Evolutionary conservation across 208 protist genomes (phyloP).

Genomic region (Trypanosomatidae sp.): DNA sequence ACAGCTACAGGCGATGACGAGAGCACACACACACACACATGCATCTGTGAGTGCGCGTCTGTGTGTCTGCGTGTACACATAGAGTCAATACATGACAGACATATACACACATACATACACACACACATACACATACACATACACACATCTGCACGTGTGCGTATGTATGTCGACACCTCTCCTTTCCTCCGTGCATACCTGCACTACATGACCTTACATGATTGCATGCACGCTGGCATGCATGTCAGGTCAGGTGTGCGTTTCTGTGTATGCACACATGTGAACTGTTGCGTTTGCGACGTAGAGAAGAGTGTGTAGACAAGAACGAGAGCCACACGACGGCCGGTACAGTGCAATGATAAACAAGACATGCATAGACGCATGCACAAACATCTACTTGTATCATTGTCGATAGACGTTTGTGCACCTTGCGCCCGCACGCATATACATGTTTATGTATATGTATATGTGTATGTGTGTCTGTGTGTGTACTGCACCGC

Average conservation of each 20-base stretch:
- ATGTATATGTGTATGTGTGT: not conserved
- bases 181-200: constrained; percentile 1
- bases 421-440: not conserved
- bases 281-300: too few relatives aligned
- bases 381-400: not conserved
- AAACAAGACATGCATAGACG: not conserved
- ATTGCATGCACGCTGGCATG: too few relatives aligned
- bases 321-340: not conserved
- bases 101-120: not conserved
- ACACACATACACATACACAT: constrained; percentile 3
- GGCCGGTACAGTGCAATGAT: not conserved
- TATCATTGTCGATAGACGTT: not conserved
- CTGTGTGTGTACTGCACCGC: not conserved
- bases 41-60: too few relatives aligned
- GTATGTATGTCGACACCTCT: too few relatives aligned
- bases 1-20: constrained; percentile 46
- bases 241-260: too few relatives aligned
- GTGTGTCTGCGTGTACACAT: too few relatives aligned
- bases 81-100: too few relatives aligned
- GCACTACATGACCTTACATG: not conserved
- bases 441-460: not conserved
- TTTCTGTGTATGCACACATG: too few relatives aligned
- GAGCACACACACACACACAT: not conserved
- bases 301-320: not conserved
- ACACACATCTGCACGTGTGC: too few relatives aligned